Evolutionary conservation across 768 basidiomycete genomes (phyloP), one percentile per base, ranked within the genome.

Genomic region (Chlorophyllum brunneum): DNA sequence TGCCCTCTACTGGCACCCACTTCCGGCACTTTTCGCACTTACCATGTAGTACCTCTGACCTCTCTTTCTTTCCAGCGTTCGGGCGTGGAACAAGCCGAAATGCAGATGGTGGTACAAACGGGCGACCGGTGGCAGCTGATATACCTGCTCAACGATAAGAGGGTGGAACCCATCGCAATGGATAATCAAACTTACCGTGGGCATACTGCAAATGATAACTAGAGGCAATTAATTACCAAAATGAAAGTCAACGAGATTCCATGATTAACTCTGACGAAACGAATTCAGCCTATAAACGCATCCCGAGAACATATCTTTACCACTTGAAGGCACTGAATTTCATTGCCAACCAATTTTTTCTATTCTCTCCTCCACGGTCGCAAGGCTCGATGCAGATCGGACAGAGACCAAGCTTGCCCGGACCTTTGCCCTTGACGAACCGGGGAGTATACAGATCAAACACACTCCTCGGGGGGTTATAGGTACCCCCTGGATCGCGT

Each of bases 161-260:
- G 6, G 31, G 34, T 26, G 26, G 23, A 31, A 34, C 11, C 6
- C 29, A 37, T 11, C 9, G 8, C 26, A 31, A 36, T 9, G 15
- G 13, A 26, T 51, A 5, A 29, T 6, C 26, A 1, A 11, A 59
- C 70, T 4, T 70, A 87, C 88, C 88, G 61, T 91, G 88, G 2
- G 77, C 73, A 55, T 88, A 88, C 60, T 90, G 88, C 82, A 92
- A 80, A 61, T 92, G 89, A 59, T 91, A 91, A 64, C 88, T 91
- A 31, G 16, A 16, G 22, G 18, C n/a, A 3, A 36, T 45, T 29
- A 24, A 27, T 53, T 22, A 20, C 27, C 5, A 18, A 31, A 3
- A 45, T 6, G 9, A 7, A 30, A 9, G 18, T 16, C n/a, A 5
- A 30, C 11, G 11, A 8, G 18, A 1, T 6, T 40, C 18, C 15